Evolutionary conservation across 2,329 filamentous ascomycete species (phyloP).

Genomic region (Hirsutella thompsonii): DNA sequence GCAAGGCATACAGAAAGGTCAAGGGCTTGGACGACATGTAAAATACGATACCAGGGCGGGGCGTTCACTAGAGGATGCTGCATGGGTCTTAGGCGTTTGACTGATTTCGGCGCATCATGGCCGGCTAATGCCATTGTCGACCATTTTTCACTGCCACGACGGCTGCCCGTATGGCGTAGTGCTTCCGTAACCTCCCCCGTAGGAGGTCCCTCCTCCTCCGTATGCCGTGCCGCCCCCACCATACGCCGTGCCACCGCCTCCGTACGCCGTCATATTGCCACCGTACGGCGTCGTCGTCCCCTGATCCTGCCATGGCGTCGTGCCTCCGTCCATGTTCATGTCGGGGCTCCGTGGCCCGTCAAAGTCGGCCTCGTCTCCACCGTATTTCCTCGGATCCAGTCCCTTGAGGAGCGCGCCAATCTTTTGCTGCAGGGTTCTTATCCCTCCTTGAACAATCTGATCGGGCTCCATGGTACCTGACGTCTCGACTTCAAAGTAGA

Average conservation of each 20-base stretch:
- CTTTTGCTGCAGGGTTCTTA: constrained; percentile 81
- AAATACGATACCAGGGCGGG: neutral
- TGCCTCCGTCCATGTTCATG: constrained; percentile 43
- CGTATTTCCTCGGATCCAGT: constrained; percentile 32
- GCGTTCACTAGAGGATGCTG: neutral
- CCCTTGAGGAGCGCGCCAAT: constrained; percentile 64
- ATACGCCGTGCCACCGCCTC: constrained; percentile 54
- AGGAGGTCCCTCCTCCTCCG: constrained; percentile 37
- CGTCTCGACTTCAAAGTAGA: constrained; percentile 91
- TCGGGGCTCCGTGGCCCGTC: constrained; percentile 56
- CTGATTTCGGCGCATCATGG: no score
- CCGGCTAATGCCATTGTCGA: no score
- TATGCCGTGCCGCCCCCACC: constrained; percentile 40
- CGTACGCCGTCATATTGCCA: constrained; percentile 44
- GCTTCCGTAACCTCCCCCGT: constrained; percentile 44
- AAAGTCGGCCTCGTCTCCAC: constrained; percentile 45
- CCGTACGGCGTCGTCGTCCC: constrained; percentile 61
- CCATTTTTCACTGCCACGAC: constrained; percentile 28
- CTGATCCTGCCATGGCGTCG: constrained; percentile 44
- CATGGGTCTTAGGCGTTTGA: neutral
- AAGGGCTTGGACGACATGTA: constrained; percentile 21
- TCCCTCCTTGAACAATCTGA: constrained; percentile 75
- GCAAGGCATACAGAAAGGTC: constrained; percentile 56
- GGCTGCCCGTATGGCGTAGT: constrained; percentile 33
- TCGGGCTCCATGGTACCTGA: constrained; percentile 83